Evolutionary conservation across 352 stramenopile species (phyloP), one percentile per base, ranked within the genome.

Genomic region (Hyaloperonospora arabidopsidis): DNA sequence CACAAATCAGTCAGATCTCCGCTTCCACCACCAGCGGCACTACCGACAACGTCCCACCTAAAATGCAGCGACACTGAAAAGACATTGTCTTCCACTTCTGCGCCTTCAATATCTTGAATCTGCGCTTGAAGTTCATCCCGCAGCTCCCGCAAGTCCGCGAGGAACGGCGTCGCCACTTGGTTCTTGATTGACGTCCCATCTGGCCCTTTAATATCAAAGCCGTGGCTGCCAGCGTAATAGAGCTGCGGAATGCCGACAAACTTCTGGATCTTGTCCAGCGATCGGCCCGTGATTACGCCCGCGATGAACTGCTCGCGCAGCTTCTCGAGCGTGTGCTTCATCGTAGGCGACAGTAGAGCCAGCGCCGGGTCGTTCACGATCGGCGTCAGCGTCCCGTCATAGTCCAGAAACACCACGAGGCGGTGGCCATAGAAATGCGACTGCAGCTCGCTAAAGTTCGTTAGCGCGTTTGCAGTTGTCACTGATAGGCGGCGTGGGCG

Each of bases 51-150:
- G 39, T 38, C 54, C 21, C 70, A 95, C 72, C 87, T 61, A 54
- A 94, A 96, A 57, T 96, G 87, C 36, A 96, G 60, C 49, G 87
- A 95, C 32, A 96, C 70, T 1, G 81, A 93, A 47, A 90, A 96
- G 1, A 93, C 65, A 57, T 96, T 96, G 63, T 95, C 84, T 57
- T 96, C 86, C 18, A 96, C 82, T 48, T 85, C 67, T 1, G 84
- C 79, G n/a, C 79, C 74, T 10, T 66, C 52, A 25, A 92, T 73
- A 11, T 58, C 63, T 25, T 67, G 62, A 34, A 88, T 70, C n/a
- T 72, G 45, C 17, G 62, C 45, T 18, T 32, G 45, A 21, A 95
- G 47, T 18, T 69, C 40, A 23, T 89, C 79, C 13, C 78, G 71
- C 44, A 89, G 38, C 40, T 77, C 52, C 43, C 79, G 64, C 65